Base-by-base conservation (phyloP, 148 eudicot genomes). In the Talinum fruticosum region DNA sequence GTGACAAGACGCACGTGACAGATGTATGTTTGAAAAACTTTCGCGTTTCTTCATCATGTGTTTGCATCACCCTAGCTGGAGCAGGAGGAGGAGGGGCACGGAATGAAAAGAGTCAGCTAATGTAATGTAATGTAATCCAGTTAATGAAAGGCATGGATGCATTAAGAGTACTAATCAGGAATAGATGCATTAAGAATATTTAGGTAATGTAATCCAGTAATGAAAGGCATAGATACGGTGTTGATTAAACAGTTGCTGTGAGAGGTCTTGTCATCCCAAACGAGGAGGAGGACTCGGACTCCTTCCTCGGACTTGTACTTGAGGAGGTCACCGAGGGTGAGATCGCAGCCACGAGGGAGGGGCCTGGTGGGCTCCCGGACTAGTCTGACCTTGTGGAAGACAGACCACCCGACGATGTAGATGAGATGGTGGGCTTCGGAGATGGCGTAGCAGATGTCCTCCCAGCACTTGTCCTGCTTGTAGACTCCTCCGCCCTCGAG, bases 241-340 rank as follows among this genome's bases (percentile, higher is more conserved):
- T 90, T 89, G 41, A 96, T 32, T 45, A 89, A 80, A 64, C 87
- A 84, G 82, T 87, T 93, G 45, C 80, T 83, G 61, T 93, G 99
- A 8, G 99, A 96, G 78, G 99, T 93, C 85, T 91, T 93, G 72
- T 96, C 99, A 85, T 96, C 97, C 99, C 99, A 96, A 80, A 96
- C 87, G 84, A 96, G 75, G 83, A 96, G 64, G 84, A 96, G 74
- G 61, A 96, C 97, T 44, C 99, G 78, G 28, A 96, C 99, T 47
- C 99, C 99, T 85, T 96, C 99, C 81, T 96, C 89, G 0, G 99
- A 96, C 82, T 96, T 96, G 78, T 96, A 96, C 90, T 87, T 96
- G 66, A 96, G 85, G 83, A 96, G 75, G 0, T 96, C 97, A 10
- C 99, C 99, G 30, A 96, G 85, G 18, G 87, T 93, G 73, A 93